Base-by-base conservation (phyloP, 2,329 filamentous ascomycete genomes). In the Arthrinium puccinioides region DNA sequence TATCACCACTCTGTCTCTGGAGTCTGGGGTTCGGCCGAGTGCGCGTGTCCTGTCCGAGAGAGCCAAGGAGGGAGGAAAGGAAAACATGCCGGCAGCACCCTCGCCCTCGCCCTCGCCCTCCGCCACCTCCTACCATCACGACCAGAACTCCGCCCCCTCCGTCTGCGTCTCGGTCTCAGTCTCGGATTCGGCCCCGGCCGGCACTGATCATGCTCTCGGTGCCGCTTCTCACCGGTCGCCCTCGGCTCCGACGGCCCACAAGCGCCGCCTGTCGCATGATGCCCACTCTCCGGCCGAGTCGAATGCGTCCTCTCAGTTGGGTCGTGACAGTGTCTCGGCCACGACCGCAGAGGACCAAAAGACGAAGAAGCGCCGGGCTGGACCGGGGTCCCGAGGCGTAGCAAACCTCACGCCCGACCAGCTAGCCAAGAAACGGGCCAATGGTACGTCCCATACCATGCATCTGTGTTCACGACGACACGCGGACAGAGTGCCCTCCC, bases 351-450 rank as follows among this genome's bases (percentile, higher is more conserved):
- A 51, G 40, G 53, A 54, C 31, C 53, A 54, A 36, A 46, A 50
- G 39, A 48, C 45, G 13, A 74, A 71, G 57, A 72, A 63, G 52
- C 66, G 67, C 46, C 70, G 66, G 47, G 15, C 33, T 7, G 65
- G 57, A 2, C 56, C 64, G 6, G 63, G 67, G 6, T 65, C 64
- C 19, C 59, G 71, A 32, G 70, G 70, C 9, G 72, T 76, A 28
- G 73, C 73, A 36, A 82, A 83, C 49, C 70, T 82, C 55, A 86
- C 82, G 2, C 77, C 82, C 24, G 84, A 88, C 51, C 81, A 88
- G 59, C 66, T 88, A 35, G 76, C 79, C 40, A 84, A 86, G 57
- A 77, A 77, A 53, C 64, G 74, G 39, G 72, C 72, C 21, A 77
- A 75, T 51, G 72, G 72, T 75, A 57, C 51, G 64, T 60, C 31